Base-by-base conservation (phyloP, 192 early-diverging fungal genomes). In the Coemansia sp. region DNA sequence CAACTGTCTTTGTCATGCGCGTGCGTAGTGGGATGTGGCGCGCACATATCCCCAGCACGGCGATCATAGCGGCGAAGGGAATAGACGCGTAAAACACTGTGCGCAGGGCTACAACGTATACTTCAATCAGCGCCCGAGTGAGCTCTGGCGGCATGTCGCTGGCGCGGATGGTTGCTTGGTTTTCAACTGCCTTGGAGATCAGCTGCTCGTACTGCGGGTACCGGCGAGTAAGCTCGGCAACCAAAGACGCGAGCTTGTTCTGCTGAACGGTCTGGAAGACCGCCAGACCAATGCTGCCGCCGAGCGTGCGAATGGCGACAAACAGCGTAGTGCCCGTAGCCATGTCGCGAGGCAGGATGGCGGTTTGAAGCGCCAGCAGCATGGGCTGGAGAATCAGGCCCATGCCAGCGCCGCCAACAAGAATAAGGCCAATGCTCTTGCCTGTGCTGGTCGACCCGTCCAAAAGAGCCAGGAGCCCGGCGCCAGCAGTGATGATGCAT, bases 301-400 rank as follows among this genome's bases (percentile, higher is more conserved):
- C 89, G 24, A 88, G 70, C 34, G 84, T 79, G 42, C 87, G 86
- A 57, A 82, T 83, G 40, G 90, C 91, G 9, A 84, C 80, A 8
- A 82, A 77, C 45, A 88, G 65, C 8, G 89, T 78, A 6, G 91
- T 92, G 39, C 83, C 89, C 24, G 87, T 60, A n/a, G 90, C 91
- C 53, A 92, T 87, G 34, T 90, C 80, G 26, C 66, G 63, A 2
- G 72, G 57, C 23, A 60, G 62, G 35, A 91, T 90, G 31, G 85
- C 70, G 0, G 87, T 82, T 69, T 94, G 93, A 24, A 86, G 72
- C 26, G 81, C 87, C 21, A 93, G 75, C 37, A 91, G 66, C 36
- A 85, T 68, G 0, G 86, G 86, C 74, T 93, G 93, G 61, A 94
- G 74, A 33, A 85, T 70, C 21, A 84, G 66, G 23, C 95, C 94